Percentiles rank a stretch among this genome's conserved stretches.
These are phyloP conservation scores for Dicorynia guianensis DNA, from an alignment of 306 rosid genomes.

Conservation along the genomic window DNA sequence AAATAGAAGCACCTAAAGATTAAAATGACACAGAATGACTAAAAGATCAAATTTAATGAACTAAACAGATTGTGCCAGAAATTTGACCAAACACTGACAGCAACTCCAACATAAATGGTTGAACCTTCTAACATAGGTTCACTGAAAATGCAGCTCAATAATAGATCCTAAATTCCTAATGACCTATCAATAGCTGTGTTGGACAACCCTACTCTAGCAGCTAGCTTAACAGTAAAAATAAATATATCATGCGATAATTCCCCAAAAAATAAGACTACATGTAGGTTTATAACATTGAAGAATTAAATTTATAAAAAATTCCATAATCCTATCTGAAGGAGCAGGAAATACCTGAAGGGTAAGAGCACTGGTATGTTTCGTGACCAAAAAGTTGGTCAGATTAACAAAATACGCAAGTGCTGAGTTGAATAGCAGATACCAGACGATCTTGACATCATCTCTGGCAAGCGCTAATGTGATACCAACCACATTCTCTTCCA, in stretches of 20 bases:
- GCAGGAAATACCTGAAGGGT: slow-evolving; percentile 88
- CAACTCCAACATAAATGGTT: slow-evolving; percentile 1
- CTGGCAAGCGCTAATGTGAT: slow-evolving; percentile 97
- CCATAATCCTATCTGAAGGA: slow-evolving; percentile 26
- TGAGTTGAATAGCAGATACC: slow-evolving; percentile 96
- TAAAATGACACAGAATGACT: not conserved
- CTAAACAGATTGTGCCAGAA: slow-evolving; percentile 20
- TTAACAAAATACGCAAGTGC: slow-evolving; percentile 94
- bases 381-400: slow-evolving; percentile 97
- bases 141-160: not conserved
- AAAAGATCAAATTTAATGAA: slow-evolving; percentile 11
- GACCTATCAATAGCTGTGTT: not conserved
- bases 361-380: slow-evolving; percentile 97
- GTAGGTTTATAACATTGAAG: not conserved
- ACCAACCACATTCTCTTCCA: slow-evolving; percentile 99
- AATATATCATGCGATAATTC: not conserved
- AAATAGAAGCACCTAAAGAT: slow-evolving; percentile 1
- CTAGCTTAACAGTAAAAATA: slow-evolving; percentile 4
- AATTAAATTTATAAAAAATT: not conserved
- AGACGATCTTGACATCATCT: slow-evolving; percentile 91
- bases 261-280: not conserved
- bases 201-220: not conserved
- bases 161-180: not conserved
- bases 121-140: slow-evolving; percentile 16
- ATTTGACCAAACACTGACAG: not conserved